These are phyloP conservation scores for Grosmannia clavigera DNA, from an alignment of 2,329 filamentous ascomycete species.

Conservation along the genomic window DNA sequence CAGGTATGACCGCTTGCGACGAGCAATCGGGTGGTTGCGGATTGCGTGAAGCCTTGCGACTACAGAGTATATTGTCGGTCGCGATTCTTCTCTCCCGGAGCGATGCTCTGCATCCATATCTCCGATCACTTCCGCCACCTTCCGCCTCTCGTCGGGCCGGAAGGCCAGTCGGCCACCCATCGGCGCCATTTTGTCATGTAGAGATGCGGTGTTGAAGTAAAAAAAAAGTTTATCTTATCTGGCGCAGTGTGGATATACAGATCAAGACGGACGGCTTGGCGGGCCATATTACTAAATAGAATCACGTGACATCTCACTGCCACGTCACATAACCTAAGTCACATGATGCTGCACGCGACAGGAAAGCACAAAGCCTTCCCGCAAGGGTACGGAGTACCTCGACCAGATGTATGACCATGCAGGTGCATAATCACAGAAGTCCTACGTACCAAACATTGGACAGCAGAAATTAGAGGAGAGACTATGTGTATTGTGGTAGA, in stretches of 20 bases:
- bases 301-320: no score
- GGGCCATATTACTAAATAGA: no score
- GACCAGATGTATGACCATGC: no score
- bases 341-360: no score
- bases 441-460: no score
- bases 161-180: neutral
- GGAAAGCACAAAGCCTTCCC: no score
- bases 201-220: neutral
- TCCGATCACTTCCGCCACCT: neutral
- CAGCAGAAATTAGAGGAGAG: neutral
- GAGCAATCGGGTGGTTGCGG: conserved; percentile 10
- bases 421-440: no score
- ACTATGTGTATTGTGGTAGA: neutral
- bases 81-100: neutral
- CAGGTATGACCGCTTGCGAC: conserved; percentile 11
- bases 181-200: neutral
- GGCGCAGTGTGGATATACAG: no score
- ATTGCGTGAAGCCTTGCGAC: conserved; percentile 6
- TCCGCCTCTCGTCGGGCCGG: conserved; percentile 1
- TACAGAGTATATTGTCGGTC: conserved; percentile 7
- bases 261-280: no score
- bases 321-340: no score
- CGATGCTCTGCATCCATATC: neutral
- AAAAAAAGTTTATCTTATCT: conserved; percentile 2
- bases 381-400: no score